Base-by-base conservation (phyloP, 2,329 filamentous ascomycete species). In the Mariannaea elegans region DNA sequence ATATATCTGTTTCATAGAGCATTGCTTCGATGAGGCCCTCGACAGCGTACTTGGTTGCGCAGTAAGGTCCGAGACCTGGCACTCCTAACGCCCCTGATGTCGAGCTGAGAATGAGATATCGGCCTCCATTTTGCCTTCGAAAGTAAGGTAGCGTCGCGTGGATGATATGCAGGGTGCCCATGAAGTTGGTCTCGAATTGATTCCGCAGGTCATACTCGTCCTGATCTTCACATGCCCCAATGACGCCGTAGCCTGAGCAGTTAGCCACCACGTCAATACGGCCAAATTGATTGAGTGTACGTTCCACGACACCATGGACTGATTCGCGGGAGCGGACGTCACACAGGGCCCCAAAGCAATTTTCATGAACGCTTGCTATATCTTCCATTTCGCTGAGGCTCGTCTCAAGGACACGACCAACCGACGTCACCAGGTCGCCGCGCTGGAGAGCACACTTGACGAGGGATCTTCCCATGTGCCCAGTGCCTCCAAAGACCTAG, bases 171-270 rank as follows among this genome's bases (percentile, higher is more conserved):
- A 98, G 78, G 0, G 93, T 96, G 53, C 95, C 95, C 83, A 97
- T 94, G 77, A 97, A 97, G 77, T 99, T 99, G 19, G 94, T 97
- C 81, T 96, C 93, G 78, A 98, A 97, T 76, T 98, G 95, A 71
- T 97, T 94, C 59, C 93, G 91, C 67, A 98, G 86, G 73, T 98
- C 95, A 75, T 93, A 90, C 74, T 97, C 93, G 75, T 97, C 93
- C 79, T 98, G 95, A 77, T 98, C 95, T 78, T 98, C 95, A 77
- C 94, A 97, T 1, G 94, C 90, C 24, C 93, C 94, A 68, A 98
- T 97, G 53, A 99, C 93, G 52, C 94, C 94, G 77, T 97, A 97
- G 14, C 94, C 94, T 12, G 93, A 94, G 78, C 93, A 97, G 76
- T 97, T 98, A 68, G 90, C 94, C 58, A 98, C 90, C 50, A 97